These are phyloP conservation scores for Lagenidium sp. DNA, from an alignment of 352 stramenopile genomes.

Conservation along the genomic window DNA sequence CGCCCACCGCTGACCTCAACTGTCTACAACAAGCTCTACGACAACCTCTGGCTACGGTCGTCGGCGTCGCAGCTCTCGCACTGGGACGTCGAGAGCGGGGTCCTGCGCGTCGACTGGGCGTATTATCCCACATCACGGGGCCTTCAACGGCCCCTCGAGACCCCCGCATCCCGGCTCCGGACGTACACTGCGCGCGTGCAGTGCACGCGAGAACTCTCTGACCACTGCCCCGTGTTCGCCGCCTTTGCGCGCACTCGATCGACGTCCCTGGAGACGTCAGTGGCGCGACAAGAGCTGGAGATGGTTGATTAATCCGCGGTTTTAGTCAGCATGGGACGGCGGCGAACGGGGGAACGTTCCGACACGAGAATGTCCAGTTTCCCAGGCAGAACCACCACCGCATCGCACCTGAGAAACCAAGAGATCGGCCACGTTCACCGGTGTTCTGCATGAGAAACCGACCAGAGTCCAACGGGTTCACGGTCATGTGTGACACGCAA, in stretches of 20 bases:
- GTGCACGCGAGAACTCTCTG: conserved; percentile 42
- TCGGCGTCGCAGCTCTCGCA: conserved; percentile 2
- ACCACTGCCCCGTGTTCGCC: conserved; percentile 60
- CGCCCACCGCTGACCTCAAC: conserved; percentile 37
- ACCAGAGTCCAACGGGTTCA: too few relatives aligned
- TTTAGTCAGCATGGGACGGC: too few relatives aligned
- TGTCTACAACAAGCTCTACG: conserved; percentile 47
- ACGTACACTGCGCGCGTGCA: conserved; percentile 24
- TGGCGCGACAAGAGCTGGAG: too few relatives aligned
- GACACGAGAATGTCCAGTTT: too few relatives aligned
- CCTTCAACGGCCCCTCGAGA: conserved; percentile 7
- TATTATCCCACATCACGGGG: conserved; percentile 34
- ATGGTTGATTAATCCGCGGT: too few relatives aligned
- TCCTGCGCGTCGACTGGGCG: conserved; percentile 51
- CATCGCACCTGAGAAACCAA: too few relatives aligned
- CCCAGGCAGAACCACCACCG: too few relatives aligned
- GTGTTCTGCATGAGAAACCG: too few relatives aligned
- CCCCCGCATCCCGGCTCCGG: neutral
- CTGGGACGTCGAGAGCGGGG: conserved; percentile 22
- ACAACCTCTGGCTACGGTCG: conserved; percentile 54
- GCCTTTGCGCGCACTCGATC: conserved; percentile 20
- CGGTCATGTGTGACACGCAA: too few relatives aligned
- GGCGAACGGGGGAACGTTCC: too few relatives aligned
- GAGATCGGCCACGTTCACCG: too few relatives aligned
- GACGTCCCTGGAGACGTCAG: too few relatives aligned